Percentiles rank a stretch among this genome's conserved stretches.
Conservation (phyloP, 1,284 basidiomycete species). For the Xanthoconium separans region DNA sequence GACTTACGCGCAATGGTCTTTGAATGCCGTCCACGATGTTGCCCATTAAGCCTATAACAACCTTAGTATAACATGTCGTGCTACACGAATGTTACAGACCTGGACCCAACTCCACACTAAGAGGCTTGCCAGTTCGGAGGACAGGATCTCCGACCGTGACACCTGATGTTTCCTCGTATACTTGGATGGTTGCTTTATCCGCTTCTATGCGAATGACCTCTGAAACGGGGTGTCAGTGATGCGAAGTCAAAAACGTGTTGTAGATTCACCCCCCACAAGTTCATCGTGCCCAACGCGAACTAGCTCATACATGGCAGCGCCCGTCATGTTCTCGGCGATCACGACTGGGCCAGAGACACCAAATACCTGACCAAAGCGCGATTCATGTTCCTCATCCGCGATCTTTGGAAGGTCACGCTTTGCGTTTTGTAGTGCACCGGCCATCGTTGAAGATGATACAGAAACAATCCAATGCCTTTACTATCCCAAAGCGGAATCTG, state of each 20-base stretch:
- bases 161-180: slow-evolving; percentile 99
- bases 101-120: slow-evolving; percentile 96
- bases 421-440: slow-evolving; percentile 90
- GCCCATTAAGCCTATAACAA: slow-evolving; percentile 80
- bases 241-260: background rate
- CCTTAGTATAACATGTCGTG: slow-evolving; percentile 6
- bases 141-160: slow-evolving; percentile 99
- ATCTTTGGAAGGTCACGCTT: slow-evolving; percentile 85
- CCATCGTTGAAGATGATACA: slow-evolving; percentile 51
- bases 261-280: slow-evolving; percentile 79
- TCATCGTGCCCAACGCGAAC: slow-evolving; percentile 97
- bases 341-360: slow-evolving; percentile 97
- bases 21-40: slow-evolving; percentile 99
- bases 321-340: slow-evolving; percentile 94
- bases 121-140: slow-evolving; percentile 93
- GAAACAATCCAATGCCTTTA: background rate
- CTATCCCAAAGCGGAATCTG: slow-evolving; percentile 32
- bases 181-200: slow-evolving; percentile 98
- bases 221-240: slow-evolving; percentile 34
- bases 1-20: slow-evolving; percentile 77
- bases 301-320: slow-evolving; percentile 96
- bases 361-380: slow-evolving; percentile 87
- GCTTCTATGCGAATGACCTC: slow-evolving; percentile 98
- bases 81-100: slow-evolving; percentile 46
- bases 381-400: slow-evolving; percentile 87